Conservation (phyloP, 257 asterid species). For the Agastache rugosa region DNA sequence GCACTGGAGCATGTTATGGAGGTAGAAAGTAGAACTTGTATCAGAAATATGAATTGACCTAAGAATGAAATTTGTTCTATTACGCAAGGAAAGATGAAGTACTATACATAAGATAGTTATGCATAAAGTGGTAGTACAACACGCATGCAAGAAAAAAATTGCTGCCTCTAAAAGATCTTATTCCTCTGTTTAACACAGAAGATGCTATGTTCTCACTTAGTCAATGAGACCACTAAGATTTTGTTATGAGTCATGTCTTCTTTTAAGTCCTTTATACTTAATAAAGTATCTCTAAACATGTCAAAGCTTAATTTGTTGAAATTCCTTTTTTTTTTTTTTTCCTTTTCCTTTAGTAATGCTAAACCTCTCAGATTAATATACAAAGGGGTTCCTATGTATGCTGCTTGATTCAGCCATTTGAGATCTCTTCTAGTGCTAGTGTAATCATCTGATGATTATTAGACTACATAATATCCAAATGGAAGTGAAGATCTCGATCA, state of each 20-base stretch:
- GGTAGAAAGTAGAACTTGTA: neutral
- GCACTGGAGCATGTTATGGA: conserved; percentile 17
- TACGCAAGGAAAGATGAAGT: neutral
- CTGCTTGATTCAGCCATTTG: no score
- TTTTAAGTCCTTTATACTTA: neutral
- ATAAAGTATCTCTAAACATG: neutral
- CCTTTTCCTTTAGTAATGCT: neutral
- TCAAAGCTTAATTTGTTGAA: neutral
- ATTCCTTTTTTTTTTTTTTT: neutral
- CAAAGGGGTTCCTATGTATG: neutral
- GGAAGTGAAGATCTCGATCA: neutral
- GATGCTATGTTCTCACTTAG: neutral
- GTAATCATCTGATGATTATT: neutral
- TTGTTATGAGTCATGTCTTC: neutral
- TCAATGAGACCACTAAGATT: neutral
- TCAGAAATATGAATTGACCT: neutral
- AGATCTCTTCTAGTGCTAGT: no score
- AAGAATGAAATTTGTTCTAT: neutral
- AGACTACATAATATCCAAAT: neutral
- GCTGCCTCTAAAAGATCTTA: neutral
- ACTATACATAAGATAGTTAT: neutral
- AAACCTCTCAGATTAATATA: conserved; percentile 1
- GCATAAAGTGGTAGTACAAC: conserved; percentile 17
- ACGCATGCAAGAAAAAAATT: neutral
- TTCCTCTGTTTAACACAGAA: neutral